Base-by-base conservation (phyloP, 306 rosid species). In the Nissolia schottii region DNA sequence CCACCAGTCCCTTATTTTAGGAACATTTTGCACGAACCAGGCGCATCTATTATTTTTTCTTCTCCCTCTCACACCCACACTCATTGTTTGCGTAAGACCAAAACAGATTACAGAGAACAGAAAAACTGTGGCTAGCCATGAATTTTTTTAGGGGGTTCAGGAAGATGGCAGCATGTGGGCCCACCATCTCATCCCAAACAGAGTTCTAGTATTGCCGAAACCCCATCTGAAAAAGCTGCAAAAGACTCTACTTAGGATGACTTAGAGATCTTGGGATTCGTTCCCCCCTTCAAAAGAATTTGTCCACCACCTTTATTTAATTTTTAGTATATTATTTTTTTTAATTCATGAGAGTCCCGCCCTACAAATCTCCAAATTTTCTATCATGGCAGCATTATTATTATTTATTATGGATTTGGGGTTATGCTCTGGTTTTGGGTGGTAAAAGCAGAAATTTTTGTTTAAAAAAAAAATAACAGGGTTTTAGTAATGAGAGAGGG, bases 201-300 rank as follows among this genome's bases (percentile, higher is more conserved):
- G 71, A 73, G 15, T 60, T 53, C 54, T 49, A n/a, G n/a, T n/a
- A 80, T 45, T 37, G 31, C 82, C 73, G 80, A 81, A 80, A 71
- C 80, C 80, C 67, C 68, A 79, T 80, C 93, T 84, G 87, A 78
- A 83, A 92, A 88, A 83, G 88, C 88, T 83, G 91, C 45, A 73
- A 67, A 67, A 80, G 63, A 83, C 91, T 88, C 82, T 67, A 81
- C 89, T 77, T 71, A 53, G 78, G 82, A 78, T 77, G 34, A 50
- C 65, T 81, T 80, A 67, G 20, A 64, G 20, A 64, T 73, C 80
- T 89, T 57, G 86, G 89, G 85, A 84, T 89, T 83, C 66, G 85
- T 77, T 71, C 69, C 82, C 75, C 59, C 79, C 57, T 56, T 2
- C 53, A 29, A 65, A 35, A 46, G 23, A 12, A 38, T 24, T 11